These are phyloP conservation scores for Dacryopinax primogenitus DNA, from an alignment of 768 basidiomycete genomes.

Conservation along the genomic window DNA sequence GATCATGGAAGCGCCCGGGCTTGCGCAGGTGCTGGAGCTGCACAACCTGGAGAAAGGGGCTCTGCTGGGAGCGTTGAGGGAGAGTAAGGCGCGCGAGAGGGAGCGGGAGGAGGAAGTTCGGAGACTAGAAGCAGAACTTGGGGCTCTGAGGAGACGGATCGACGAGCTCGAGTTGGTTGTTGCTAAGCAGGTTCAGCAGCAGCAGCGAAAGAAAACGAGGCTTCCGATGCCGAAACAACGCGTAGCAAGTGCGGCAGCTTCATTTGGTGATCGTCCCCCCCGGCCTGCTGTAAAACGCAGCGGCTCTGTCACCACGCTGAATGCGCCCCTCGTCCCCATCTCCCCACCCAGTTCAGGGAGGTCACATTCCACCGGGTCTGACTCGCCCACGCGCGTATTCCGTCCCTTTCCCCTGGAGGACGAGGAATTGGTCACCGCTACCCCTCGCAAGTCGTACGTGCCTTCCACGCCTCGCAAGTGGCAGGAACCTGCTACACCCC, in stretches of 20 bases:
- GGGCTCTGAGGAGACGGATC: background rate
- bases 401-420: background rate
- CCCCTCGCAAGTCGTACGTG: background rate
- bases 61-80: background rate
- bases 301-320: too few species aligned
- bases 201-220: background rate
- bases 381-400: background rate
- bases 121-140: background rate
- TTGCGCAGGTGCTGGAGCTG: background rate
- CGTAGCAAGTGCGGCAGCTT: background rate
- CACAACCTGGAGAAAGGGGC: conserved; percentile 2
- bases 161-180: background rate
- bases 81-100: background rate
- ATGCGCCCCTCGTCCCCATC: too few species aligned
- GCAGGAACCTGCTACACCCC: too few species aligned
- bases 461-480: too few species aligned
- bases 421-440: background rate
- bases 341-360: background rate
- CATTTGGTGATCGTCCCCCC: too few species aligned
- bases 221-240: background rate
- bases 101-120: background rate
- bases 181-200: background rate
- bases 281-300: too few species aligned
- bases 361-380: background rate
- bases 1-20: background rate